Conservation (phyloP, 2,329 filamentous ascomycete species). For the Cercospora sesami region DNA sequence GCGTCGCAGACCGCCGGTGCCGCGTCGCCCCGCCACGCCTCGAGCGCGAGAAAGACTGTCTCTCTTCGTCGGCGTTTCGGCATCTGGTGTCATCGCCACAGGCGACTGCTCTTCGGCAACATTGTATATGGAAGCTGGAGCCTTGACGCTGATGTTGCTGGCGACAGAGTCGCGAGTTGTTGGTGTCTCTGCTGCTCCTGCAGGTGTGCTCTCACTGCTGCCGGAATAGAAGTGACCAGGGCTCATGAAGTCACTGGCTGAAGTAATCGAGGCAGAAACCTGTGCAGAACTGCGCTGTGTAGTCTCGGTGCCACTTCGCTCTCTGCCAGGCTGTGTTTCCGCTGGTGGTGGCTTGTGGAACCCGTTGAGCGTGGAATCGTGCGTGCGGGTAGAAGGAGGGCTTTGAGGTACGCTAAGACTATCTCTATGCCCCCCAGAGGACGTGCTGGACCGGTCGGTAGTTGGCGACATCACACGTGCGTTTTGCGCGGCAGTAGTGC, state of each 20-base stretch:
- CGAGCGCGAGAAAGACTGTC: conserved; percentile 24
- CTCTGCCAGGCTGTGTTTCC: conserved; percentile 26
- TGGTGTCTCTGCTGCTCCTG: conserved; percentile 14
- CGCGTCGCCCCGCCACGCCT: conserved; percentile 32
- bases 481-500: conserved; percentile 50
- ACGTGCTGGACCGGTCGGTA: conserved; percentile 20
- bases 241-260: conserved; percentile 31
- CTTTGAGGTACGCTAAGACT: conserved; percentile 78
- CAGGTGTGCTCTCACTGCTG: conserved; percentile 29
- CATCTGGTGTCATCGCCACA: conserved; percentile 13
- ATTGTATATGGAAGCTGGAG: conserved; percentile 21
- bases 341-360: conserved; percentile 38
- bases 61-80: conserved; percentile 28
- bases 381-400: conserved; percentile 38
- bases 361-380: conserved; percentile 30
- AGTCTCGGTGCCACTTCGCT: conserved; percentile 27
- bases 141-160: conserved; percentile 20
- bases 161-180: conserved; percentile 11
- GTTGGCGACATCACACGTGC: conserved; percentile 46
- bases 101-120: conserved; percentile 26
- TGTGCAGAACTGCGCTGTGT: conserved; percentile 28
- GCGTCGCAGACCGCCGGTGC: conserved; percentile 46
- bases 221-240: conserved; percentile 33
- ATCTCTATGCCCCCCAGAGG: conserved; percentile 51
- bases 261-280: conserved; percentile 35